Conservation (phyloP, 2,329 filamentous ascomycete genomes). For the Colletotrichum echinochloae region DNA sequence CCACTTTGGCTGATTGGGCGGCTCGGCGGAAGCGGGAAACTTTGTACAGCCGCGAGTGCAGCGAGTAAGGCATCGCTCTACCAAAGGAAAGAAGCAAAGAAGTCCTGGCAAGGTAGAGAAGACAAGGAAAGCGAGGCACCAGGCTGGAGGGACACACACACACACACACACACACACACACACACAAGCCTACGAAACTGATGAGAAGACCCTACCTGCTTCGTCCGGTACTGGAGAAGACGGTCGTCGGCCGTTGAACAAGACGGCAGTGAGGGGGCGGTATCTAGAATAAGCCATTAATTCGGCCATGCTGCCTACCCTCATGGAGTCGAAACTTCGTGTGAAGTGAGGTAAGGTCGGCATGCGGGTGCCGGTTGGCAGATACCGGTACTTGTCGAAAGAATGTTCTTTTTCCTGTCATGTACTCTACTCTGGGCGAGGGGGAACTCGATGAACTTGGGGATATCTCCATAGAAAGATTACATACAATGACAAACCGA, state of each 20-base stretch:
- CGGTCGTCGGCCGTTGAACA: neutral
- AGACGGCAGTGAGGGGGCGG: neutral
- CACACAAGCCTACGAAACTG: neutral
- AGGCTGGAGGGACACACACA: neutral
- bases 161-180: neutral
- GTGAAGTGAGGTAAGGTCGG: neutral
- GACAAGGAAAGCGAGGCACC: neutral
- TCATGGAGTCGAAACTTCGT: no score
- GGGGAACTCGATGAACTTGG: neutral
- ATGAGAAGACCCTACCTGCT: neutral
- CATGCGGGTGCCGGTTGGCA: neutral
- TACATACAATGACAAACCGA: neutral
- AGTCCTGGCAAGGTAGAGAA: no score
- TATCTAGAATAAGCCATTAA: no score
- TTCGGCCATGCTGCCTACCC: no score
- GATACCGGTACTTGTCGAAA: neutral
- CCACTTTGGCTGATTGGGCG: neutral
- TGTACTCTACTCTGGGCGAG: neutral
- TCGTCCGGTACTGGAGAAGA: neutral
- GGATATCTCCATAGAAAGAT: neutral
- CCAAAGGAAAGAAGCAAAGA: no score
- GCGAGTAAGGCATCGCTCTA: neutral
- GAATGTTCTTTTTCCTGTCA: neutral
- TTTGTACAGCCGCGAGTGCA: neutral
- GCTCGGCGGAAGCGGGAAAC: neutral